Conservation (phyloP, 2,329 filamentous ascomycete species). For the Alternaria angustiovoidea region DNA sequence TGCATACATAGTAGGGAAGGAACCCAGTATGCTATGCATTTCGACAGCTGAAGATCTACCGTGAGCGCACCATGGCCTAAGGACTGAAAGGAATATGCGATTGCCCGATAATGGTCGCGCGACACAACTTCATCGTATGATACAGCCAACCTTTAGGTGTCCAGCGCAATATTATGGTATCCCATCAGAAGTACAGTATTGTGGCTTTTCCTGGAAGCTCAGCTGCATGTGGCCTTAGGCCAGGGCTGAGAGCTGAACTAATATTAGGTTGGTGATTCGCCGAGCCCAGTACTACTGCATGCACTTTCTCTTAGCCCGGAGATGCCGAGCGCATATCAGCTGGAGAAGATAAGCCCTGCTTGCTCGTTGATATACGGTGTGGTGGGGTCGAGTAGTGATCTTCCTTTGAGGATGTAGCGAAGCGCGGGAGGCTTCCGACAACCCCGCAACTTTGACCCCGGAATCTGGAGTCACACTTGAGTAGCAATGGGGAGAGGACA, state of each 20-base stretch:
- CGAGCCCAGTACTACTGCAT: conserved; percentile 19
- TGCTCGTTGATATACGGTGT: conserved; percentile 1
- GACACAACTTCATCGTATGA: background rate
- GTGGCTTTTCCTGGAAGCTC: conserved; percentile 11
- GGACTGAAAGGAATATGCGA: background rate
- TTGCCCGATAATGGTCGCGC: background rate
- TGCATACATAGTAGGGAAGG: conserved; percentile 11
- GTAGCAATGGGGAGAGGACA: background rate
- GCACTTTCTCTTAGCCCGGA: conserved; percentile 14
- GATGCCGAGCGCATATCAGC: conserved; percentile 21
- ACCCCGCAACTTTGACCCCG: conserved; percentile 2
- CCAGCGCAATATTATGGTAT: background rate
- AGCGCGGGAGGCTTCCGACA: conserved; percentile 3
- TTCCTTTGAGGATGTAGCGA: conserved; percentile 2
- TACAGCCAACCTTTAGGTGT: background rate
- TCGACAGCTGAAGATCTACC: conserved; percentile 8
- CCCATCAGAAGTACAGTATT: conserved; percentile 4
- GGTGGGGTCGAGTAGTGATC: conserved; percentile 9
- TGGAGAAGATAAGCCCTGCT: conserved; percentile 4
- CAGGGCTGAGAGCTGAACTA: conserved; percentile 27
- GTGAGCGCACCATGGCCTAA: conserved; percentile 10
- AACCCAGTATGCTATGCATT: conserved; percentile 14
- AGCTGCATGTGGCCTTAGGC: conserved; percentile 8
- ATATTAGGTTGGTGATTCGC: conserved; percentile 25
- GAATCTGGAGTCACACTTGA: background rate